phyloP scores from a whole-genome alignment of 2,329 filamentous ascomycete species.

The Lecanicillium sp. region DNA sequence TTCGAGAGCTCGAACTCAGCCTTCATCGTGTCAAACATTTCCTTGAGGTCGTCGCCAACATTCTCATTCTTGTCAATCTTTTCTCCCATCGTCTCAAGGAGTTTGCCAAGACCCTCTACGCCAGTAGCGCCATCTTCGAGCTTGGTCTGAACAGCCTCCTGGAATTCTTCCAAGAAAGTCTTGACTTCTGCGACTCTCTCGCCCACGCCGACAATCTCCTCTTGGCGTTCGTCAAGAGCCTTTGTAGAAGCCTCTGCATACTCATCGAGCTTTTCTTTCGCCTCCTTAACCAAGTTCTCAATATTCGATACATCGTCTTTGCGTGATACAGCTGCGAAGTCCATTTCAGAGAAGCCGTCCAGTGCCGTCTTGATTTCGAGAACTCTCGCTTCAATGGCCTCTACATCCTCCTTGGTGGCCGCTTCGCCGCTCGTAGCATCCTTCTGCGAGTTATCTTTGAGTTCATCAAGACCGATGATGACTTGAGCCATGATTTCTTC shows the following conservation, averaged over 20 bases:
- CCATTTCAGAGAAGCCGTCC: slow-evolving; percentile 63
- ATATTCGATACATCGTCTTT: slow-evolving; percentile 65
- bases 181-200: slow-evolving; percentile 77
- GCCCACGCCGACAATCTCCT: slow-evolving; percentile 71
- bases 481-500: slow-evolving; percentile 75
- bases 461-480: slow-evolving; percentile 67
- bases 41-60: slow-evolving; percentile 57
- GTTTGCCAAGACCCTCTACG: slow-evolving; percentile 64
- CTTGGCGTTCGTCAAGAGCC: slow-evolving; percentile 75
- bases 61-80: slow-evolving; percentile 50
- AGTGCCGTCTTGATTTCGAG: slow-evolving; percentile 78
- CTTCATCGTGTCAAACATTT: slow-evolving; percentile 68
- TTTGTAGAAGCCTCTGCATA: slow-evolving; percentile 69
- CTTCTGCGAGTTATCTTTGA: slow-evolving; percentile 50
- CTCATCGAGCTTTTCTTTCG: slow-evolving; percentile 58
- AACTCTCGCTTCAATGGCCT: slow-evolving; percentile 71
- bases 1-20: slow-evolving; percentile 83
- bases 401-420: slow-evolving; percentile 74
- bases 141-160: slow-evolving; percentile 66
- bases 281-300: slow-evolving; percentile 61
- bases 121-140: slow-evolving; percentile 68
- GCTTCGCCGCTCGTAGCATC: slow-evolving; percentile 51
- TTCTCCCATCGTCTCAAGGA: slow-evolving; percentile 60
- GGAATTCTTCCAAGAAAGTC: slow-evolving; percentile 68
- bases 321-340: slow-evolving; percentile 62